These are phyloP conservation scores for Orbilia quercus DNA, from an alignment of 2,329 filamentous ascomycete species.

Conservation along the genomic window DNA sequence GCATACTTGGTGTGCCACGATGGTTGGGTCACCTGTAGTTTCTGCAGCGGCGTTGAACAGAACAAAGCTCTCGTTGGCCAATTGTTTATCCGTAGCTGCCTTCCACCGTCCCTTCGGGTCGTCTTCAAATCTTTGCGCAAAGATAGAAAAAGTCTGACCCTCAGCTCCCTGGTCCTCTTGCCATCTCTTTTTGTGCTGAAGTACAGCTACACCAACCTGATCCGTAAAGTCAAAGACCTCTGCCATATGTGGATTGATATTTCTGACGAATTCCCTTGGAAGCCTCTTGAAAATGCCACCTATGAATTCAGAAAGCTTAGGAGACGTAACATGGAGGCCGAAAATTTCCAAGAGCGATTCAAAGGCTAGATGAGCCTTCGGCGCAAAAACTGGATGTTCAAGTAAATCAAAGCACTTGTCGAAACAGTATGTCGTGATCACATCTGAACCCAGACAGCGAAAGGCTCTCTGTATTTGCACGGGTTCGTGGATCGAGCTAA, in stretches of 20 bases:
- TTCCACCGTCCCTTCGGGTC: constrained; percentile 28
- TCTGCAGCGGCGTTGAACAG: background rate
- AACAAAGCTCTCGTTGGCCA: constrained; percentile 8
- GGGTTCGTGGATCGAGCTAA: background rate
- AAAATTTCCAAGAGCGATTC: background rate
- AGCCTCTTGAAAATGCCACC: constrained; percentile 5
- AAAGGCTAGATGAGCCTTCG: background rate
- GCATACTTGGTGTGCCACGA: background rate
- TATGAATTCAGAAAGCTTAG: background rate
- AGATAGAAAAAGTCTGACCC: constrained; percentile 13
- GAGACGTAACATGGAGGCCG: constrained; percentile 7
- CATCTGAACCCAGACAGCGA: constrained; percentile 5
- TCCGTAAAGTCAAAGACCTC: constrained; percentile 6
- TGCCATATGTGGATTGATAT: background rate
- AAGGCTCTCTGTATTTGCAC: constrained; percentile 10
- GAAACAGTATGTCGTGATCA: constrained; percentile 17
- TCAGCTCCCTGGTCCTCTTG: background rate
- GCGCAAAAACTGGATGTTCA: constrained; percentile 13
- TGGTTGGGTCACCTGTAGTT: background rate
- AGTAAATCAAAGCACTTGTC: constrained; percentile 19
- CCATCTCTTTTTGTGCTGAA: constrained; percentile 12
- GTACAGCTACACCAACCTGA: constrained; percentile 1
- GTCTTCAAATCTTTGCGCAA: constrained; percentile 21
- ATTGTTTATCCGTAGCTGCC: constrained; percentile 24
- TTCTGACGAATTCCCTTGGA: background rate